A percentile compares a stretch with the other conserved stretches of the same genome.
Evolutionary conservation across 371 early-diverging fungal genomes (phyloP).

Genomic region (Mucor piriformis): DNA sequence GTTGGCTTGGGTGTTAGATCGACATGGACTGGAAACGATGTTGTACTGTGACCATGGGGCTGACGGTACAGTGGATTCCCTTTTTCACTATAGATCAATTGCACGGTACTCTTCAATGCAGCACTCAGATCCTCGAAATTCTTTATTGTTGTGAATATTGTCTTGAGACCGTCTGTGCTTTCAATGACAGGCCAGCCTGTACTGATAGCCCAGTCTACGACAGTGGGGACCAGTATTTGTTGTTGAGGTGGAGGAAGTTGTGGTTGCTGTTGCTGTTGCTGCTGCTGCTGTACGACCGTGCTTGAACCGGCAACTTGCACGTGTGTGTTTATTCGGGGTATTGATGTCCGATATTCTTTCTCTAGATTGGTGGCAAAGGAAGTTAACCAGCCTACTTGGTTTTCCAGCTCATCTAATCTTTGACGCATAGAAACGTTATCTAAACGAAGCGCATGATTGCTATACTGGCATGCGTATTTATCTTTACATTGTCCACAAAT

Average conservation of each 20-base stretch:
- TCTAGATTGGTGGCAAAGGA: constrained; percentile 15
- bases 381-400: constrained; percentile 22
- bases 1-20: constrained; percentile 29
- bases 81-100: constrained; percentile 10
- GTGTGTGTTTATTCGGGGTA: constrained; percentile 18
- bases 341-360: constrained; percentile 15
- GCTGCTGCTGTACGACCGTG: background rate
- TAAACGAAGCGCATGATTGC: constrained; percentile 26
- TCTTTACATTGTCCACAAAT: constrained; percentile 36
- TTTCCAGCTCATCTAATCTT: constrained; percentile 31
- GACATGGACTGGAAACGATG: too few relatives aligned
- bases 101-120: constrained; percentile 24
- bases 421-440: constrained; percentile 33
- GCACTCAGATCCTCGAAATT: constrained; percentile 31
- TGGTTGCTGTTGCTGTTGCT: background rate
- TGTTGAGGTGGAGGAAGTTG: background rate
- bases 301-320: constrained; percentile 3
- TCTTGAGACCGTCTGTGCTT: constrained; percentile 20
- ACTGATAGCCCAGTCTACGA: constrained; percentile 28
- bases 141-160: constrained; percentile 33
- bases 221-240: constrained; percentile 3
- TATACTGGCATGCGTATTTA: constrained; percentile 31
- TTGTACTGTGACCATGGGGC: constrained; percentile 12
- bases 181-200: constrained; percentile 34
- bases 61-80: constrained; percentile 12